Conservation (phyloP, 225 moss, liverwort and hornwort species). For the Bryoerythrophyllum caledonicum region DNA sequence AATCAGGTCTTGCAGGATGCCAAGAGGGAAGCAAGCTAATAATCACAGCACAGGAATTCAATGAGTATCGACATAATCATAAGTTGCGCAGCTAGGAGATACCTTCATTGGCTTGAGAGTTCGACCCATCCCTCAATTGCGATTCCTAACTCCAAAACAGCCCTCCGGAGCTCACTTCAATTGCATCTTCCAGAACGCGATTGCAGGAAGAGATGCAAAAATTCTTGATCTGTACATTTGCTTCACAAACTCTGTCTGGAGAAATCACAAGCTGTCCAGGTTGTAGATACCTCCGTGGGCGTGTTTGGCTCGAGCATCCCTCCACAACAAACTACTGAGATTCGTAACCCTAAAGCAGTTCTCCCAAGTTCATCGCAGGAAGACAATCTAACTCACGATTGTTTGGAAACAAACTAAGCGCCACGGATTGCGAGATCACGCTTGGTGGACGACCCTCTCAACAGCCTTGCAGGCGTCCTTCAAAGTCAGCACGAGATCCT, state of each 20-base stretch:
- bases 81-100: background rate
- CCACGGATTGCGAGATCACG: conserved; percentile 15
- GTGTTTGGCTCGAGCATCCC: no score
- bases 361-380: background rate
- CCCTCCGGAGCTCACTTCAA: background rate
- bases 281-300: no score
- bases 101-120: conserved; percentile 5
- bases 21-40: background rate
- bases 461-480: conserved; percentile 85
- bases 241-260: background rate
- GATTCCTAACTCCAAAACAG: background rate
- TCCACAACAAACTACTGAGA: no score
- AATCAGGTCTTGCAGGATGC: background rate
- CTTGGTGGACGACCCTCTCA: conserved; percentile 50
- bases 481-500: conserved; percentile 61
- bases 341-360: no score
- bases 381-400: background rate
- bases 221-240: background rate
- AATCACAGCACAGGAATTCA: background rate
- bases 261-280: background rate
- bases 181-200: background rate
- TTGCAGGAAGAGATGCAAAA: background rate
- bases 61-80: background rate
- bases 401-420: background rate
- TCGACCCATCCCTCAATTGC: background rate